Conservation (phyloP, 164 flowering plant species). For the Macadamia integrifolia region DNA sequence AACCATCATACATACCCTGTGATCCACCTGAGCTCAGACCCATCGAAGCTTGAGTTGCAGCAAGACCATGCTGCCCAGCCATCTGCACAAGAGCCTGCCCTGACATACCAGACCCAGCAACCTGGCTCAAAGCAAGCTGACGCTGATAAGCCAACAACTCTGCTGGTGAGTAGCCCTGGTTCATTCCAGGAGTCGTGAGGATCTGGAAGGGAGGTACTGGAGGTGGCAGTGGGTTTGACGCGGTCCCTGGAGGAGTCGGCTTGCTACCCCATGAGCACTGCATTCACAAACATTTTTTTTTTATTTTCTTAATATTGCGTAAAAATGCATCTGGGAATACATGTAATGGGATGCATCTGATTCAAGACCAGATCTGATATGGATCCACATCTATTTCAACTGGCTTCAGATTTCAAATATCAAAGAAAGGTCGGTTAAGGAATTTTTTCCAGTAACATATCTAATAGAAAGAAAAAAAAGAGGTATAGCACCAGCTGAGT, state of each 20-base stretch:
- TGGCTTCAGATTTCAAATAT: no score
- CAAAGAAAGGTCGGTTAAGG: no score
- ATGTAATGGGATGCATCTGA: no score
- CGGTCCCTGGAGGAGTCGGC: conserved; percentile 92
- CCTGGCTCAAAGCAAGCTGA: conserved; percentile 84
- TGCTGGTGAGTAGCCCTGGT: conserved; percentile 44
- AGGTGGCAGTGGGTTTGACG: conserved; percentile 93
- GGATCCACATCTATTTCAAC: no score
- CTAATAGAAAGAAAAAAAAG: no score
- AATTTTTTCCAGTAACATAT: no score
- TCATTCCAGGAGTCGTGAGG: conserved; percentile 24
- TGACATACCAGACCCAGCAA: conserved; percentile 50
- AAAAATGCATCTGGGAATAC: no score
- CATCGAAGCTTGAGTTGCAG: conserved; percentile 74
- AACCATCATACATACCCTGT: conserved; percentile 57
- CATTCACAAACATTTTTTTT: conserved; percentile 6
- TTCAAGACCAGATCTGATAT: no score
- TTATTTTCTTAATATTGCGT: no score
- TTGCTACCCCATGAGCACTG: conserved; percentile 99
- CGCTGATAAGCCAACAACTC: conserved; percentile 81
- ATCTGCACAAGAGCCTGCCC: conserved; percentile 65
- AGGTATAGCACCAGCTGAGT: no score
- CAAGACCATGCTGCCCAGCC: conserved; percentile 63
- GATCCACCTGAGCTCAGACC: conserved; percentile 50
- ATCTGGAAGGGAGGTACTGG: conserved; percentile 61